These are phyloP conservation scores for Pyrenochaeta sp. DNA, from an alignment of 2,329 filamentous ascomycete genomes.

Conservation along the genomic window DNA sequence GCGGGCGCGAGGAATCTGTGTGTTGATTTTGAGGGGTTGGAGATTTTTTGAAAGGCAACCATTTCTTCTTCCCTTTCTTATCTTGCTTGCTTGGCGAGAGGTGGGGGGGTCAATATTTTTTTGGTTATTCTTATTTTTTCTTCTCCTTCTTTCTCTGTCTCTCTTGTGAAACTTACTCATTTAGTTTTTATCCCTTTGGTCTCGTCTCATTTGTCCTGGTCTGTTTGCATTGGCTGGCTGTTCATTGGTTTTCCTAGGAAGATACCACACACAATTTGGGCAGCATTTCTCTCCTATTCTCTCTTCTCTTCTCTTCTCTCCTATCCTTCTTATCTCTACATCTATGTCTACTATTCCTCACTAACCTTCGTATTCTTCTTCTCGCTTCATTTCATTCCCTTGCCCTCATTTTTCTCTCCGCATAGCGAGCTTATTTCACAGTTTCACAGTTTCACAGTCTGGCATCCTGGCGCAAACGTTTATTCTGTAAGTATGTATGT, in stretches of 20 bases:
- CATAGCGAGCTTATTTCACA: slow-evolving; percentile 1
- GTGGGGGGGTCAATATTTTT: too few species aligned
- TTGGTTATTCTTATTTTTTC: not conserved
- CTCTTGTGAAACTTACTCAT: too few species aligned
- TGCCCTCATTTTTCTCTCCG: not conserved
- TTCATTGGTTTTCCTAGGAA: slow-evolving; percentile 4
- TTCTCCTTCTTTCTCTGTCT: not conserved
- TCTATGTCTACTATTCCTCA: too few species aligned
- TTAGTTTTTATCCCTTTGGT: not conserved
- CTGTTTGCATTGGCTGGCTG: slow-evolving; percentile 2
- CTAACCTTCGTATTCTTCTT: not conserved
- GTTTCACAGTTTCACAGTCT: not conserved
- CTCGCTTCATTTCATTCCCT: not conserved
- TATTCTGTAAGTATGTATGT: slow-evolving; percentile 2
- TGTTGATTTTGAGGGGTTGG: slow-evolving; percentile 52
- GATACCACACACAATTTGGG: slow-evolving; percentile 9
- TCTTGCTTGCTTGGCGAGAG: slow-evolving; percentile 1
- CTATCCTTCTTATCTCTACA: not conserved
- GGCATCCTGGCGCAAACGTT: too few species aligned
- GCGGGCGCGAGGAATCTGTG: slow-evolving; percentile 44
- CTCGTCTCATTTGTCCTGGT: too few species aligned
- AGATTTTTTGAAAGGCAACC: slow-evolving; percentile 41
- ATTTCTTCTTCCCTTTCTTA: not conserved
- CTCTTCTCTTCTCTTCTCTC: not conserved
- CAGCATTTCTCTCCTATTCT: slow-evolving; percentile 2